Conservation (phyloP, 495 filamentous ascomycete genomes). For the Saxophila tyrrhenica region DNA sequence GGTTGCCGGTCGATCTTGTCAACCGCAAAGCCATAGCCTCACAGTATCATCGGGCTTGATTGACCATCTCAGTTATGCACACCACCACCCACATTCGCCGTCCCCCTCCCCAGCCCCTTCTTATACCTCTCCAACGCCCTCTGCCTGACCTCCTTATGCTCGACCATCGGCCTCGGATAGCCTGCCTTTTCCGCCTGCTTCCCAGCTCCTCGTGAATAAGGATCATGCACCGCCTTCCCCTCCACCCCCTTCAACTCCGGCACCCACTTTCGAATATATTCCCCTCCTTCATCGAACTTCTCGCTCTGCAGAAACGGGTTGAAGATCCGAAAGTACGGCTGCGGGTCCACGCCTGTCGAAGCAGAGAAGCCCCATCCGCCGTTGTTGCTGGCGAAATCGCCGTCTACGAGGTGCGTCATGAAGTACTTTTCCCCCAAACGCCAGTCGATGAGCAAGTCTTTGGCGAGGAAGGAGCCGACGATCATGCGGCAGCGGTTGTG, state of each 20-base stretch:
- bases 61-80: slow-evolving; percentile 20
- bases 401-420: slow-evolving; percentile 80
- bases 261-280: slow-evolving; percentile 64
- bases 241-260: slow-evolving; percentile 51
- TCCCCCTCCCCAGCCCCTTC: slow-evolving; percentile 43
- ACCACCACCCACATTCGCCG: slow-evolving; percentile 26
- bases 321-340: slow-evolving; percentile 88
- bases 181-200: slow-evolving; percentile 48
- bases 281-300: slow-evolving; percentile 61
- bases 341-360: slow-evolving; percentile 75
- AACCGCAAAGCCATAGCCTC: too few species aligned
- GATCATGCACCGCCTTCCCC: slow-evolving; percentile 65
- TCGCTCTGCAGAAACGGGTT: slow-evolving; percentile 80
- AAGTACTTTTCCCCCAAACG: slow-evolving; percentile 80
- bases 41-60: too few species aligned
- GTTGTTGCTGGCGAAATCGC: slow-evolving; percentile 87
- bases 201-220: slow-evolving; percentile 55
- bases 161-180: slow-evolving; percentile 66
- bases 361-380: slow-evolving; percentile 84
- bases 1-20: too few species aligned
- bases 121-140: slow-evolving; percentile 65
- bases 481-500: slow-evolving; percentile 89
- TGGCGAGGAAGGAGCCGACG: slow-evolving; percentile 74
- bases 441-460: slow-evolving; percentile 85
- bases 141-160: slow-evolving; percentile 57